A percentile compares a stretch with the other conserved stretches of the same genome.
Evolutionary conservation across 2,329 filamentous ascomycete species (phyloP).

Genomic region (Helotiales sp.): DNA sequence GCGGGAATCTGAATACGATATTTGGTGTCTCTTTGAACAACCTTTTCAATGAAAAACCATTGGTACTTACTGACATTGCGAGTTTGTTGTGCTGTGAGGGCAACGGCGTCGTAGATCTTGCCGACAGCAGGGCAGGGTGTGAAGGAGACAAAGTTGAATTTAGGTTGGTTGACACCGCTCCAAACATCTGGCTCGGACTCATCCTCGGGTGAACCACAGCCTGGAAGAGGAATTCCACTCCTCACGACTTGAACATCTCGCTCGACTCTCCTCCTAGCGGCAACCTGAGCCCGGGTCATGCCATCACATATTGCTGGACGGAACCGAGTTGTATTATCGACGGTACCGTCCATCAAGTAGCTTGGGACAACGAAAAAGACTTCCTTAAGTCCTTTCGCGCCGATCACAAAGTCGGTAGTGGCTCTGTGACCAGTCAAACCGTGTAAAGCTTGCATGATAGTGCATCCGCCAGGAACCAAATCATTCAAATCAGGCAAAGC

Average conservation of each 20-base stretch:
- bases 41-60: too few species aligned
- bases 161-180: not conserved
- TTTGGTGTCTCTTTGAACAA: too few species aligned
- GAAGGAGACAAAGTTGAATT: slow-evolving; percentile 1
- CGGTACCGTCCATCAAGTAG: not conserved
- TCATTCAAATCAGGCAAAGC: too few species aligned
- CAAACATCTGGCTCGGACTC: not conserved
- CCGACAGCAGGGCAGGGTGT: not conserved
- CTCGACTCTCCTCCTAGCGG: not conserved
- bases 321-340: not conserved
- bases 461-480: not conserved
- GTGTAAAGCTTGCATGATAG: slow-evolving; percentile 1
- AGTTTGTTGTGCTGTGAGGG: too few species aligned
- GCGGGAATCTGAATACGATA: too few species aligned
- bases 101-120: not conserved
- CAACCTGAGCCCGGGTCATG: not conserved
- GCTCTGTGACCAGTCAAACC: not conserved
- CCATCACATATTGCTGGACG: not conserved
- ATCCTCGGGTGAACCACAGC: too few species aligned
- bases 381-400: not conserved
- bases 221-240: not conserved
- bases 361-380: slow-evolving; percentile 3
- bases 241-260: not conserved
- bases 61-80: too few species aligned
- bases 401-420: not conserved